A percentile compares a stretch with the other conserved stretches of the same genome.
phyloP scores from a whole-genome alignment of 2,329 filamentous ascomycete species.

The Berkeleyomyces rouxiae region DNA sequence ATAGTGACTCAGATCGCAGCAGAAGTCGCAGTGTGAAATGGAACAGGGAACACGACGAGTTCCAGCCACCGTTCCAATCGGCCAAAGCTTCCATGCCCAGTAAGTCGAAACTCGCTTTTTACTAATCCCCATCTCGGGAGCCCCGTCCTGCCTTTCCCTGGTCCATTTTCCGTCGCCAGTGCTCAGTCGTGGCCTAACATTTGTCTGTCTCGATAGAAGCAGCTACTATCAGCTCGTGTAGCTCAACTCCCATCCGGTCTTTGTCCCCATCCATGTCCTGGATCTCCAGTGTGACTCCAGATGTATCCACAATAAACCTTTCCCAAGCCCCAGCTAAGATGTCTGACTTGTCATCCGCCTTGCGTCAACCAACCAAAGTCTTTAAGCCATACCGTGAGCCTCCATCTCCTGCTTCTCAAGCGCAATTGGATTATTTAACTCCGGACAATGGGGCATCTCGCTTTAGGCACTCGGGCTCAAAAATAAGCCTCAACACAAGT shows the following conservation, averaged over 20 bases:
- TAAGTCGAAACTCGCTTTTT: conserved; percentile 3
- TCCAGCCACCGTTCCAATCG: not conserved
- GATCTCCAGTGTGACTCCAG: not conserved
- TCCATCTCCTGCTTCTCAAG: conserved; percentile 1
- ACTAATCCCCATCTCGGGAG: not conserved
- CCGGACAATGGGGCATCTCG: not conserved
- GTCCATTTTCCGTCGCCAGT: not conserved
- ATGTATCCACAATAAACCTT: not conserved
- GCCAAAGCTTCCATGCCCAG: not conserved
- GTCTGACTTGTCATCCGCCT: not conserved
- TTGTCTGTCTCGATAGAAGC: conserved; percentile 1
- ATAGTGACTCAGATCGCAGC: conserved; percentile 15
- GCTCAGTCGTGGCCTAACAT: conserved; percentile 4
- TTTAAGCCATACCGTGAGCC: conserved; percentile 12
- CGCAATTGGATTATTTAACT: conserved; percentile 11
- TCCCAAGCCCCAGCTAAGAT: not conserved
- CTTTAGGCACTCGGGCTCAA: not conserved
- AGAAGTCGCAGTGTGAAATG: conserved; percentile 16
- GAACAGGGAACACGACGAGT: not conserved
- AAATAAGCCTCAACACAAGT: not conserved
- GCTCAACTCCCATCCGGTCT: not conserved
- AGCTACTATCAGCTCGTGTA: conserved; percentile 4
- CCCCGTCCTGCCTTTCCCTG: not conserved
- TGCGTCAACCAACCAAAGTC: conserved; percentile 6
- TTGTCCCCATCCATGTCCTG: not conserved